Evolutionary conservation across 305 asterid species (phyloP).

Genomic region (Fraxinus greggii): DNA sequence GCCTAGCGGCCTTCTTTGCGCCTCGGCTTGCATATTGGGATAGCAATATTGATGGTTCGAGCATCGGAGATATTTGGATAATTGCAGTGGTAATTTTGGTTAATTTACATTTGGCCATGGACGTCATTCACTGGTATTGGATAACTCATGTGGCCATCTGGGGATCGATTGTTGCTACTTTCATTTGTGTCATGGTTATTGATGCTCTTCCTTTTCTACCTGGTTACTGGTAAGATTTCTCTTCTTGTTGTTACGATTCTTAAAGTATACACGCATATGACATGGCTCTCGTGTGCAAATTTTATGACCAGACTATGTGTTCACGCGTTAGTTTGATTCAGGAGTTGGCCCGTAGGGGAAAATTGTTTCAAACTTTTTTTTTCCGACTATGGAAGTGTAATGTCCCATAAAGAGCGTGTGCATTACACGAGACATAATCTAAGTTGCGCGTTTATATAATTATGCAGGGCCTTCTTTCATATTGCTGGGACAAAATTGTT

Average conservation of each 20-base stretch:
- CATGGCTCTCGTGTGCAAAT: neutral
- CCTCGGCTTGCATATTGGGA: slow-evolving; percentile 78
- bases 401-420: neutral
- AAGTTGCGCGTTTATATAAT: slow-evolving; percentile 2
- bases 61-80: slow-evolving; percentile 92
- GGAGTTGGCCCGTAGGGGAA: neutral
- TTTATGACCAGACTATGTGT: neutral
- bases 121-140: slow-evolving; percentile 80
- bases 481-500: slow-evolving; percentile 54
- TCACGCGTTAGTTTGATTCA: neutral
- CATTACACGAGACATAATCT: slow-evolving; percentile 9
- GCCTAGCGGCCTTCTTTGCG: slow-evolving; percentile 61
- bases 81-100: slow-evolving; percentile 78
- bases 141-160: slow-evolving; percentile 76
- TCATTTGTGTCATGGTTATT: slow-evolving; percentile 68
- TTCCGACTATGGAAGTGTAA: neutral
- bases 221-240: slow-evolving; percentile 79
- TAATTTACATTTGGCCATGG: slow-evolving; percentile 92
- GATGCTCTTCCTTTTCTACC: slow-evolving; percentile 65
- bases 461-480: slow-evolving; percentile 79
- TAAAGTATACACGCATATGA: neutral
- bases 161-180: slow-evolving; percentile 90
- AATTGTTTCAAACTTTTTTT: neutral
- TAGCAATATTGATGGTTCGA: slow-evolving; percentile 60
- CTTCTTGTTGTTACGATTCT: neutral